Evolutionary conservation across 371 early-diverging fungal species (phyloP).

Genomic region (Fennellomyces sp.): DNA sequence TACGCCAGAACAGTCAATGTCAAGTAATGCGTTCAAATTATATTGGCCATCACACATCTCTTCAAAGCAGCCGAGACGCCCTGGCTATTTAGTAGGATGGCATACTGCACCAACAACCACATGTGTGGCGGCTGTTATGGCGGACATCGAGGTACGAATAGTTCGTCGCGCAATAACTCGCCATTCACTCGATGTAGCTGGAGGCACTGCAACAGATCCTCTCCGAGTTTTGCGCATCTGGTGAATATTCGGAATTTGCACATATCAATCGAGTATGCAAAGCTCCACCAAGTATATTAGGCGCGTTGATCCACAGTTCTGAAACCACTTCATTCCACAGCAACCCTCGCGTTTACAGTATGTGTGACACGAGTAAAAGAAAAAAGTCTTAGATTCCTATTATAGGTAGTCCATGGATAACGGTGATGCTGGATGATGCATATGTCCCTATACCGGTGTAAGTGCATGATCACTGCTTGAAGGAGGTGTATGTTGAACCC

Average conservation of each 20-base stretch:
- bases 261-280: conserved; percentile 42
- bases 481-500: background rate
- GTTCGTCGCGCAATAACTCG: background rate
- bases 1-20: conserved; percentile 14
- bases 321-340: background rate
- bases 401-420: conserved; percentile 30
- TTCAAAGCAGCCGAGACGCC: conserved; percentile 21
- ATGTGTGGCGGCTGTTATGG: conserved; percentile 44
- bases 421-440: conserved; percentile 24
- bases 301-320: conserved; percentile 14
- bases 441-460: conserved; percentile 41
- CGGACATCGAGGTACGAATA: conserved; percentile 27
- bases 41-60: conserved; percentile 55
- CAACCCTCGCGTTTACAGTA: background rate
- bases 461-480: background rate
- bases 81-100: conserved; percentile 50
- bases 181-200: conserved; percentile 14
- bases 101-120: conserved; percentile 23
- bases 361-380: too few species aligned
- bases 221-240: conserved; percentile 31
- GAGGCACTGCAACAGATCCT: conserved; percentile 23
- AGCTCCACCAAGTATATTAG: conserved; percentile 36
- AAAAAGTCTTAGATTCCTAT: too few species aligned
- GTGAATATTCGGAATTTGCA: conserved; percentile 28
- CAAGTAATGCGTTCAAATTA: conserved; percentile 37